Base-by-base conservation (phyloP, 1,139 yeast genomes). In the Blastobotrys aristatus region DNA sequence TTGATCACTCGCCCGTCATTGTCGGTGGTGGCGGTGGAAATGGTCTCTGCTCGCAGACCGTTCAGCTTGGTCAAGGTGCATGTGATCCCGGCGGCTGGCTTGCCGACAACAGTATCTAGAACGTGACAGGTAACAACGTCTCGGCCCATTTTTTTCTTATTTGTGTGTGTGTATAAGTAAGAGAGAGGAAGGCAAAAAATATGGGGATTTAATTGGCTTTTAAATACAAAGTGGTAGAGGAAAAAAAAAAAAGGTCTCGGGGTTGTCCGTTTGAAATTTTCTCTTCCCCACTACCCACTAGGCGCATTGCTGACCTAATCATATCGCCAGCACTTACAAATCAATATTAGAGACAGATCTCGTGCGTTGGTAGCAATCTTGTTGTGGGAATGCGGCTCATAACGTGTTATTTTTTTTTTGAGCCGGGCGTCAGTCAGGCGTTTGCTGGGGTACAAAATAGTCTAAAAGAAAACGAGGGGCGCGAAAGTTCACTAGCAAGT, bases 91-190 rank as follows among this genome's bases (percentile, higher is more conserved):
- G 68, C 61, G 0, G 96, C 96, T 0, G 97, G 97, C 52, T 71
- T 75, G 0, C 97, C 97, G 11, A 73, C 67, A n/a, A 84, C 80
- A 4, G 96, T 88, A 59, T 89, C 96, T 34, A 89, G 71, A 14
- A 89, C 79, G 64, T 89, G 97, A 65, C 96, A 88, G 6, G 96
- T 87, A 43, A 89, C 78, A 40, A 89, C 89, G 50, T 67, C 68
- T 46, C 57, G 46, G 39, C 51, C 49, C 53, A 48, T 46, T 35
- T 37, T 44, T 42, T 13, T 14, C 24, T 22, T 2, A 8, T 21
- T 4, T 37, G 20, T 6, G 5, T 4, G 29, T 37, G 30, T 37
- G 30, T 16, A 6, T 13, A 13, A 36, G 18, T 5, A 20, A n/a
- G 16, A 22, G 27, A 36, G 27, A 13, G 20, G 29, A 24, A 16